These are phyloP conservation scores for Thuja plicata DNA, from an alignment of 83 land plant genomes.

Conservation along the genomic window DNA sequence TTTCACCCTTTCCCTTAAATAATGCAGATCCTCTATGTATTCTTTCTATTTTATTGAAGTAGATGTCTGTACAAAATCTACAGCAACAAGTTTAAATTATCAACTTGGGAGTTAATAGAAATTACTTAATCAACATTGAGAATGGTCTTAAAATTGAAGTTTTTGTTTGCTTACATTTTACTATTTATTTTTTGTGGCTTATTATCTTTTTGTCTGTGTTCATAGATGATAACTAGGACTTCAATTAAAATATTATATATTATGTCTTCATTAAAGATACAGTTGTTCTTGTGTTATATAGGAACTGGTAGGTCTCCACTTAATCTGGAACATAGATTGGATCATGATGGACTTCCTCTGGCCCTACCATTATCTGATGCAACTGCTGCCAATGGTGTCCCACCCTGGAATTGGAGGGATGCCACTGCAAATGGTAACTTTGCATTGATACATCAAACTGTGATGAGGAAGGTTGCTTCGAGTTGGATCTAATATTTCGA, in stretches of 20 bases:
- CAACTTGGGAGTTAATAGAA: background rate
- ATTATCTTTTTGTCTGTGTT: background rate
- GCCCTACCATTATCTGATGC: conserved; percentile 75
- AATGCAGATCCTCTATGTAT: background rate
- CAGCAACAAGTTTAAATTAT: background rate
- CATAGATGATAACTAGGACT: background rate
- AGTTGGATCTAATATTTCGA: conserved; percentile 2
- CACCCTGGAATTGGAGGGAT: conserved; percentile 88
- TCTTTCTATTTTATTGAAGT: background rate
- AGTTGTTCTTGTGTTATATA: conserved; percentile 22
- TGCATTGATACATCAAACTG: background rate
- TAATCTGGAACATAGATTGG: conserved; percentile 75
- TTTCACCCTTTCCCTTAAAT: too few relatives aligned
- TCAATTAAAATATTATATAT: background rate
- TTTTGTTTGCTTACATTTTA: background rate
- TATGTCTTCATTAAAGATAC: background rate
- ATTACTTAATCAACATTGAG: background rate
- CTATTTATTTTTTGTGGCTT: background rate
- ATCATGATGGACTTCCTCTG: conserved; percentile 81
- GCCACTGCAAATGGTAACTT: conserved; percentile 70
- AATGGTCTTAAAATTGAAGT: background rate
- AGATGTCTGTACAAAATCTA: background rate
- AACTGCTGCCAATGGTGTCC: conserved; percentile 60
- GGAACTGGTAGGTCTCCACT: conserved; percentile 60
- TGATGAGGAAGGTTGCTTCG: background rate